These are phyloP conservation scores for Capronia epimyces DNA, from an alignment of 2,329 filamentous ascomycete genomes.

Conservation along the genomic window DNA sequence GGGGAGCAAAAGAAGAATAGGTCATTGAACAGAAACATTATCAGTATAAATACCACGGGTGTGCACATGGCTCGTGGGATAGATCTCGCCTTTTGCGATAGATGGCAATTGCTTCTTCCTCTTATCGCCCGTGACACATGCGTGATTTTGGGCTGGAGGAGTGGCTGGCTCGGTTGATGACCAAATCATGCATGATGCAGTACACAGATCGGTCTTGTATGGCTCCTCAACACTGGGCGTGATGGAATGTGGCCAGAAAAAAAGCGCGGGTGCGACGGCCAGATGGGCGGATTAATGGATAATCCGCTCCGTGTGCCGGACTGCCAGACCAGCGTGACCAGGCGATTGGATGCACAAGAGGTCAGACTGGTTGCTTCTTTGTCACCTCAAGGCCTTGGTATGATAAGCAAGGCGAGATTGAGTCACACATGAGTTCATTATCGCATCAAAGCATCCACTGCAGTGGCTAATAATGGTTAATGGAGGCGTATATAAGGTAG, in stretches of 20 bases:
- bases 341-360: slow-evolving; percentile 14
- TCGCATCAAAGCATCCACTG: neutral
- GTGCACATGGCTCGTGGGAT: neutral
- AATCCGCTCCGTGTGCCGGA: slow-evolving; percentile 17
- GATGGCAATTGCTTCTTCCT: neutral
- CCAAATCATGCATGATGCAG: neutral
- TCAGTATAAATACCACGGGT: neutral
- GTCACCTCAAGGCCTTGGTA: slow-evolving; percentile 1
- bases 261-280: slow-evolving; percentile 14
- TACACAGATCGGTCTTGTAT: neutral
- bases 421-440: slow-evolving; percentile 5
- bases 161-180: neutral
- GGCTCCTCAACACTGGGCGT: neutral
- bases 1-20: slow-evolving; percentile 49
- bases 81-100: slow-evolving; percentile 3
- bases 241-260: neutral
- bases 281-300: slow-evolving; percentile 16
- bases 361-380: slow-evolving; percentile 15
- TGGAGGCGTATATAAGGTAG: neutral
- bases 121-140: neutral
- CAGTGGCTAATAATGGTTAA: neutral
- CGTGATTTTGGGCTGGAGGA: neutral
- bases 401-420: slow-evolving; percentile 19
- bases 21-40: neutral
- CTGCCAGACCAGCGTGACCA: slow-evolving; percentile 4